phyloP scores from a whole-genome alignment of 495 filamentous ascomycete species.

The Zalerion maritima region DNA sequence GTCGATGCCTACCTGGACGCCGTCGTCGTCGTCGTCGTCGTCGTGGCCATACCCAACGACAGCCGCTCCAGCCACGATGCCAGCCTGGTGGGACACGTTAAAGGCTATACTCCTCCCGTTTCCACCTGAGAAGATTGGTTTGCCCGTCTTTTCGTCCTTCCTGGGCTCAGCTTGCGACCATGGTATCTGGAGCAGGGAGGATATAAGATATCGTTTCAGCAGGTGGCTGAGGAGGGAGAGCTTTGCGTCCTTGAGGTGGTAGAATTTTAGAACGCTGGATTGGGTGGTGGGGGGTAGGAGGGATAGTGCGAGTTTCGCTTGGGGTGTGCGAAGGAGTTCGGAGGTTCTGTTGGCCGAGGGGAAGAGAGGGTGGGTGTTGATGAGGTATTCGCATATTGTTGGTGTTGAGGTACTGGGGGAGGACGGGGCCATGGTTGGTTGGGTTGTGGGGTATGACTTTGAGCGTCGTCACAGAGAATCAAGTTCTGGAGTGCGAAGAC shows the following conservation, averaged over 20 bases:
- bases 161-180: slow-evolving; percentile 50
- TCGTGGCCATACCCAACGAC: slow-evolving; percentile 16
- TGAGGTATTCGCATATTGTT: too few species aligned
- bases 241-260: slow-evolving; percentile 47
- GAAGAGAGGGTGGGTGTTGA: slow-evolving; percentile 31
- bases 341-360: slow-evolving; percentile 22
- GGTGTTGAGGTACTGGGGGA: too few species aligned
- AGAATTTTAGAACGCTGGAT: slow-evolving; percentile 37
- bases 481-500: too few species aligned
- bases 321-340: background rate
- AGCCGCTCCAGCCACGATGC: slow-evolving; percentile 48
- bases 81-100: slow-evolving; percentile 82
- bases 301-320: slow-evolving; percentile 41
- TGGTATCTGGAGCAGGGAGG: slow-evolving; percentile 43
- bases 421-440: too few species aligned
- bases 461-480: too few species aligned
- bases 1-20: slow-evolving; percentile 46
- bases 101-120: slow-evolving; percentile 42
- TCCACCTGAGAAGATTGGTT: slow-evolving; percentile 37
- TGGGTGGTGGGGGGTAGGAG: slow-evolving; percentile 41
- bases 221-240: slow-evolving; percentile 61
- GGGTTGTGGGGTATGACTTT: too few species aligned
- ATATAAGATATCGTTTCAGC: slow-evolving; percentile 63
- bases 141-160: slow-evolving; percentile 46
- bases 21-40: slow-evolving; percentile 2